phyloP scores from a whole-genome alignment of 176 grass and related monocot genomes.

The Urochloa ruziziensis region DNA sequence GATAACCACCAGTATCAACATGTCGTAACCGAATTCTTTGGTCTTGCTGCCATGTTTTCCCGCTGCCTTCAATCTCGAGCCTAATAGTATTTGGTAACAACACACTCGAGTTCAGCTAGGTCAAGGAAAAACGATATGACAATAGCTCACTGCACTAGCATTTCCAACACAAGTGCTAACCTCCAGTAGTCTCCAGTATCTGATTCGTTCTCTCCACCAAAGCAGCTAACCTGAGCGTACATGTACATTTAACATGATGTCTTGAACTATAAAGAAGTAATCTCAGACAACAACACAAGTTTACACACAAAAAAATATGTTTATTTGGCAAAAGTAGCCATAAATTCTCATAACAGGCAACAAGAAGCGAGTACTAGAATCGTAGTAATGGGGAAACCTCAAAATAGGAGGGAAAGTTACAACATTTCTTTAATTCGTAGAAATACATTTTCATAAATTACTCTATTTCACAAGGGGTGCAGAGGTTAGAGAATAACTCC shows the following conservation, averaged over 20 bases:
- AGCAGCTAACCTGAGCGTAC: slow-evolving; percentile 79
- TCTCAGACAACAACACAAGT: neutral
- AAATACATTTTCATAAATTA: neutral
- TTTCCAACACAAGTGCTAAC: slow-evolving; percentile 27
- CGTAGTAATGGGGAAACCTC: neutral
- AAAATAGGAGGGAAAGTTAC: neutral
- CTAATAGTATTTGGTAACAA: slow-evolving; percentile 33
- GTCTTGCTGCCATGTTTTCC: slow-evolving; percentile 75
- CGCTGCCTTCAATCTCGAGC: slow-evolving; percentile 68
- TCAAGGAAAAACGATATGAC: neutral
- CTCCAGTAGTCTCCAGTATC: slow-evolving; percentile 95
- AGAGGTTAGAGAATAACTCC: slow-evolving; percentile 4
- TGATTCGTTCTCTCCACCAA: slow-evolving; percentile 74
- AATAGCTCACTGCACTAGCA: neutral
- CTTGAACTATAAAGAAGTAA: neutral
- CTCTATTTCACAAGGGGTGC: neutral
- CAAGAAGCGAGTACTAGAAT: neutral
- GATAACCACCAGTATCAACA: slow-evolving; percentile 79
- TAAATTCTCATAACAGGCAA: neutral
- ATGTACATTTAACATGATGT: slow-evolving; percentile 1
- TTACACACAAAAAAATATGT: neutral
- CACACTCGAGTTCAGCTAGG: neutral
- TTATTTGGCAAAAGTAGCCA: neutral
- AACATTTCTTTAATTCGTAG: neutral
- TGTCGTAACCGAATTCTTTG: slow-evolving; percentile 72